Base-by-base conservation (phyloP, 176 grass and related monocot species). In the Tuctoria greenei region DNA sequence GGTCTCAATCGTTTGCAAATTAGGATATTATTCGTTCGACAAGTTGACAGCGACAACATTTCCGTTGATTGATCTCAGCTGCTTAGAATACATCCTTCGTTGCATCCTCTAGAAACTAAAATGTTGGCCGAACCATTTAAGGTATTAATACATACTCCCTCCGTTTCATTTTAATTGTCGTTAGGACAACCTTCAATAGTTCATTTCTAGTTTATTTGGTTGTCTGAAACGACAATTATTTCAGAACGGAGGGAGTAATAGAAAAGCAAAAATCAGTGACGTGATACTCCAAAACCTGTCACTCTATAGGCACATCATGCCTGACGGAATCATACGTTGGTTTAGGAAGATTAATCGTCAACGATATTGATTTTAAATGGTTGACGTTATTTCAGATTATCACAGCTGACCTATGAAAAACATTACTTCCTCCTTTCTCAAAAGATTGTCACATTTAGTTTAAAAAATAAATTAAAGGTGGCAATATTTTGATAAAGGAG, bases 311-410 rank as follows among this genome's bases (percentile, higher is more conserved):
- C 5, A 0, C 60, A 18, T 71, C 78, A 81, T 47, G 27, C 8
- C 10, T 35, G 27, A 61, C 4, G 13, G 13, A 35, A 46, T 62
- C 41, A 37, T 40, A 27, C 61, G 38, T 36, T 67, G 31, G 2
- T 4, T 43, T 68, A 9, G 20, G 5, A 18, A 1, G 0, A 51
- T 77, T 23, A 52, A 38, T 41, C 54, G 79, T 40, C 45, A 52
- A 54, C 34, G 1, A 63, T 51, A 72, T 28, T 54, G 7, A 72
- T 81, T 81, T 64, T 52, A 64, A 64, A 72, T 40, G 15, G 58
- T 72, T 81, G 67, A 64, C 56, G 50, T 62, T 61, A n/a, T 37
- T 80, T 71, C 12, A 61, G 42, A 62, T 62, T 39, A 38, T 49
- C 1, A 6, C 28, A 49, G 35, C 8, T 78, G 67, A 80, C 79